Base-by-base conservation (phyloP, 371 early-diverging fungal genomes). In the Phascolomyces articulosus region DNA sequence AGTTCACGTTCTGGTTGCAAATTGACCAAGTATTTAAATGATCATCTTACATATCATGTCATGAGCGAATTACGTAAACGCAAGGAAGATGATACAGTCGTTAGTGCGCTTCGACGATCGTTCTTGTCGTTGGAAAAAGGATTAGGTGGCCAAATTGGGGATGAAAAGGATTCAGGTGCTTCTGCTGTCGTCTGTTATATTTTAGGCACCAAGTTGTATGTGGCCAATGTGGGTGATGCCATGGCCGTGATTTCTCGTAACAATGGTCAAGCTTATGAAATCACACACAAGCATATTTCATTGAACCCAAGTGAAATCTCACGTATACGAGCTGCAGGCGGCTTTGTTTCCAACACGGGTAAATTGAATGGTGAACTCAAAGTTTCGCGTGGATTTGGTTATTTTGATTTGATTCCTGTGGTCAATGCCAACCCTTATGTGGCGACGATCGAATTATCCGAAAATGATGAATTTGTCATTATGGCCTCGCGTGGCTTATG, bases 181-280 rank as follows among this genome's bases (percentile, higher is more conserved):
- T 87, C 90, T n/a, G 90, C 87, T 0, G 71, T 91, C 20, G 80
- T 96, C 15, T 92, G 90, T 7, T 95, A 93, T 67, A 84, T 96
- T 62, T 80, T 83, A n/a, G 93, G 90, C 26, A 89, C 87, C 48
- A 90, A 84, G 21, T 75, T 96, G 41, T 94, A 94, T 63, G 90
- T 94, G 16, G 95, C 95, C 18, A 95, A 95, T 70, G 91, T 90
- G n/a, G 96, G 97, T 20, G 95, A 97, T 74, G 87, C 92, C 0
- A 76, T 93, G 29, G 95, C 93, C 0, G 93, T 96, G 8, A 73
- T 96, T 15, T 91, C 92, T 13, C 80, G 92, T 47, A 89, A 90
- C 53, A 93, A 83, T 29, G 90, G 95, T 10, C 85, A 75, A 18
- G 91, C 91, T 1, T 69, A 85, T 23, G 85, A 91, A 24, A 82